Evolutionary conservation across 202 grass and related monocot species (phyloP).

Genomic region (Zizania palustris): DNA sequence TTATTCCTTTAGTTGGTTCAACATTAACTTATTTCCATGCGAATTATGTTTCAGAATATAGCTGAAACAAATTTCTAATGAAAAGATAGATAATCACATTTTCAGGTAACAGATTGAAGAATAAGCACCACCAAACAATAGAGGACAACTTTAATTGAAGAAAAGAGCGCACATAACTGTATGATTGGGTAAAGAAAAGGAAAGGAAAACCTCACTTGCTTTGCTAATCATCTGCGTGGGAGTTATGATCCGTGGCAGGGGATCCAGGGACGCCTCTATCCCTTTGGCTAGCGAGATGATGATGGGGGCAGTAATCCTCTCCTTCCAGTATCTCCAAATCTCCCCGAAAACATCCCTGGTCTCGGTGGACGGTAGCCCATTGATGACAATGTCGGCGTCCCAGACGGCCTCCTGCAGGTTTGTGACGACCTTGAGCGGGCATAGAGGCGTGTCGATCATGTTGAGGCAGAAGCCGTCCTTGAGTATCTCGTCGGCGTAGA

Average conservation of each 20-base stretch:
- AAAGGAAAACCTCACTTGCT: slow-evolving; percentile 63
- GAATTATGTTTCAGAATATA: background rate
- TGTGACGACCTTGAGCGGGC: slow-evolving; percentile 96
- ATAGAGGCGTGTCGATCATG: slow-evolving; percentile 96
- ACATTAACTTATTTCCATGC: background rate
- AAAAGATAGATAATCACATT: slow-evolving; percentile 1
- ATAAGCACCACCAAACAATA: slow-evolving; percentile 31
- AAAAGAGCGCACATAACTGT: background rate
- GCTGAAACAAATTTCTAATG: background rate
- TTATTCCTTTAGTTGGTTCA: background rate
- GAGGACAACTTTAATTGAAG: slow-evolving; percentile 8
- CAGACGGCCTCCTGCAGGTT: slow-evolving; percentile 98
- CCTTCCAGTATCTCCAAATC: slow-evolving; percentile 90
- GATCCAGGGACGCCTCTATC: slow-evolving; percentile 87
- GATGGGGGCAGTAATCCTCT: slow-evolving; percentile 69
- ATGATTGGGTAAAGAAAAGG: slow-evolving; percentile 7
- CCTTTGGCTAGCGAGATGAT: slow-evolving; percentile 96
- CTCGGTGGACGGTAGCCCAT: slow-evolving; percentile 87
- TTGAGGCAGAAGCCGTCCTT: slow-evolving; percentile 92
- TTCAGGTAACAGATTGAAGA: slow-evolving; percentile 22
- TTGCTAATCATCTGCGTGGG: slow-evolving; percentile 94
- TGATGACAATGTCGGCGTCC: slow-evolving; percentile 96
- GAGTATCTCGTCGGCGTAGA: slow-evolving; percentile 96
- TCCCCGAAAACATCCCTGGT: slow-evolving; percentile 90
- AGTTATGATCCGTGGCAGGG: slow-evolving; percentile 84